Evolutionary conservation across 208 protist species (phyloP).

Genomic region (Leishmania martiniquensis): DNA sequence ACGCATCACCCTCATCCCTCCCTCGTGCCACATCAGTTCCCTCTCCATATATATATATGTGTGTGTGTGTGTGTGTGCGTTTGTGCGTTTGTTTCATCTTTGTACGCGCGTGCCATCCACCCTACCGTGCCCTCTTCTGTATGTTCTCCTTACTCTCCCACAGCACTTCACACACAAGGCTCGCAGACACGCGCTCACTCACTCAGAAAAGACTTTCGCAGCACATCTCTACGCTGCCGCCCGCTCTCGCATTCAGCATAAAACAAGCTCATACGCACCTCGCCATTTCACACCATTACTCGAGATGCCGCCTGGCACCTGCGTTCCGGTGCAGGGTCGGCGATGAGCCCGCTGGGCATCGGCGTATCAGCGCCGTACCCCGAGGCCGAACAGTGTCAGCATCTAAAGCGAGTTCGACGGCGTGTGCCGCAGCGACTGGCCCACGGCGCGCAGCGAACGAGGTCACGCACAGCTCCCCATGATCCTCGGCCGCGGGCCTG

Average conservation of each 20-base stretch:
- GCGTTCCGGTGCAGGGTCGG: slow-evolving; percentile 43
- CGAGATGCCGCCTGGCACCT: slow-evolving; percentile 36
- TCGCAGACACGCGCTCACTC: not conserved
- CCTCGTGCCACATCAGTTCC: not conserved
- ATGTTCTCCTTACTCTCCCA: not conserved
- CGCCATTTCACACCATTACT: slow-evolving; percentile 13
- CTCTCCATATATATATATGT: too few relatives aligned
- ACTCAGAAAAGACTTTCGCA: not conserved
- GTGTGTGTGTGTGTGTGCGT: too few relatives aligned
- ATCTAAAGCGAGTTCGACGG: slow-evolving; percentile 88
- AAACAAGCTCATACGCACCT: not conserved
- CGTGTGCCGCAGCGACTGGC: slow-evolving; percentile 87
- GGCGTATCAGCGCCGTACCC: slow-evolving; percentile 46
- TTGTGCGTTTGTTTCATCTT: too few relatives aligned
- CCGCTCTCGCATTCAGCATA: not conserved
- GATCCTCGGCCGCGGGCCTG: too few relatives aligned
- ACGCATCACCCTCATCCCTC: not conserved
- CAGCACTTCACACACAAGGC: not conserved
- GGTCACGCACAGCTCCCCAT: too few relatives aligned
- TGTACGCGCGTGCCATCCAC: too few relatives aligned
- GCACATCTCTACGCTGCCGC: not conserved
- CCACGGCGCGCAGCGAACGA: slow-evolving; percentile 68
- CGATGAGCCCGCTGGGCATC: slow-evolving; percentile 46
- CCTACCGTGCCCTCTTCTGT: not conserved
- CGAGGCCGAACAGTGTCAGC: slow-evolving; percentile 50